These are phyloP conservation scores for Nakazawaea anatomiae DNA, from an alignment of 805 yeast genomes.

Conservation along the genomic window DNA sequence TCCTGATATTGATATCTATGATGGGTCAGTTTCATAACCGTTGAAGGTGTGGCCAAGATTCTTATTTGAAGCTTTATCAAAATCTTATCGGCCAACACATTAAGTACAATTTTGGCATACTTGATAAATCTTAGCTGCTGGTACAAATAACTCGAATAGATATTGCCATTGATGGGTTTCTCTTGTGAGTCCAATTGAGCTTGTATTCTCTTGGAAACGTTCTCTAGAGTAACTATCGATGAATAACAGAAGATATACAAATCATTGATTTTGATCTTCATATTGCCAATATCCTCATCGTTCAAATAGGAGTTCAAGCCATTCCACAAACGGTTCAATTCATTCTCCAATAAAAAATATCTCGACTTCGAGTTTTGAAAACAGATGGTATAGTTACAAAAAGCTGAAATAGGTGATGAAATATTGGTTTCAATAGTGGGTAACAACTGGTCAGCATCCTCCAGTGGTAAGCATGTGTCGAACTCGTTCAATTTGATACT, in stretches of 20 bases:
- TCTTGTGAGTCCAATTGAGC: background rate
- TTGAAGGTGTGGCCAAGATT: conserved; percentile 21
- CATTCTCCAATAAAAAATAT: conserved; percentile 43
- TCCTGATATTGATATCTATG: conserved; percentile 2
- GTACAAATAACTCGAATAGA: conserved; percentile 20
- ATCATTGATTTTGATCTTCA: conserved; percentile 43
- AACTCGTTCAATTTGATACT: conserved; percentile 18
- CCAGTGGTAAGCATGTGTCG: conserved; percentile 20
- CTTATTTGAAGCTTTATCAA: conserved; percentile 33
- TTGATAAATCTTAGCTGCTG: conserved; percentile 38
- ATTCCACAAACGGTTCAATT: conserved; percentile 43
- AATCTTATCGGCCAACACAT: conserved; percentile 51
- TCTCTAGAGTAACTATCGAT: conserved; percentile 36
- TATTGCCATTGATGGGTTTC: background rate
- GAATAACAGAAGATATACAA: conserved; percentile 44
- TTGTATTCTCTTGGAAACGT: conserved; percentile 6
- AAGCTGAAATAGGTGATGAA: background rate
- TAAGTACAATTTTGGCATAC: conserved; percentile 42
- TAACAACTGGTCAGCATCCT: conserved; percentile 11
- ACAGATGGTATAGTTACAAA: conserved; percentile 13
- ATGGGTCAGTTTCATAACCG: conserved; percentile 1
- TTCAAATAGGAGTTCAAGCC: conserved; percentile 38
- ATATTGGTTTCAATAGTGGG: background rate
- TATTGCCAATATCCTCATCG: conserved; percentile 33
- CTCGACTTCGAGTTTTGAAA: conserved; percentile 19